A percentile compares a stretch with the other conserved stretches of the same genome.
phyloP scores from a whole-genome alignment of 768 basidiomycete species.

The Kwoniella shandongensis region DNA sequence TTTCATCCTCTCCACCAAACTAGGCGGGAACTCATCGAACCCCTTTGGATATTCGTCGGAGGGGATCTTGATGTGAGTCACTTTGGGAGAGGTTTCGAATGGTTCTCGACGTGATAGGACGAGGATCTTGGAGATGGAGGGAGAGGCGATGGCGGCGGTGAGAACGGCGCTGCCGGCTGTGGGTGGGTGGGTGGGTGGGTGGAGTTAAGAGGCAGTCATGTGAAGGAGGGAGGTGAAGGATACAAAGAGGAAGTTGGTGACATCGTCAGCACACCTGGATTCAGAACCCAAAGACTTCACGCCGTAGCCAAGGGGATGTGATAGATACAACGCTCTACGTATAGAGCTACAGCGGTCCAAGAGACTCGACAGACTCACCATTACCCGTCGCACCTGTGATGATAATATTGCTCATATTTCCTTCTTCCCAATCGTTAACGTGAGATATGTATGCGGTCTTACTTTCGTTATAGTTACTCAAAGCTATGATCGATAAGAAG shows the following conservation, averaged over 20 bases:
- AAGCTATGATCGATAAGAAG: too few relatives aligned
- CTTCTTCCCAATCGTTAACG: too few relatives aligned
- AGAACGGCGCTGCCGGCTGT: constrained; percentile 29
- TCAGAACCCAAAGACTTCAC: too few relatives aligned
- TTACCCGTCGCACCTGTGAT: constrained; percentile 38
- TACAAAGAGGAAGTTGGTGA: too few relatives aligned
- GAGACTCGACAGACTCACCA: constrained; percentile 15
- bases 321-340: too few relatives aligned
- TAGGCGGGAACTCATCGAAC: constrained; percentile 23
- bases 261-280: too few relatives aligned
- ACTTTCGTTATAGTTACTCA: too few relatives aligned
- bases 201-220: constrained; percentile 3
- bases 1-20: constrained; percentile 17
- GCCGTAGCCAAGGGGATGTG: too few relatives aligned
- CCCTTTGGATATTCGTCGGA: constrained; percentile 26
- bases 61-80: constrained; percentile 23
- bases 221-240: neutral
- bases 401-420: constrained; percentile 29
- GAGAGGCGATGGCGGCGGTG: constrained; percentile 23
- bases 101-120: constrained; percentile 28
- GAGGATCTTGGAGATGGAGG: constrained; percentile 21
- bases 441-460: too few relatives aligned
- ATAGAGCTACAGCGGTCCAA: neutral
- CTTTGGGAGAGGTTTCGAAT: constrained; percentile 11
- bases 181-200: neutral